Evolutionary conservation across 495 filamentous ascomycete species (phyloP), one percentile per base, ranked within the genome.

Genomic region (Trichoderma erinaceum): DNA sequence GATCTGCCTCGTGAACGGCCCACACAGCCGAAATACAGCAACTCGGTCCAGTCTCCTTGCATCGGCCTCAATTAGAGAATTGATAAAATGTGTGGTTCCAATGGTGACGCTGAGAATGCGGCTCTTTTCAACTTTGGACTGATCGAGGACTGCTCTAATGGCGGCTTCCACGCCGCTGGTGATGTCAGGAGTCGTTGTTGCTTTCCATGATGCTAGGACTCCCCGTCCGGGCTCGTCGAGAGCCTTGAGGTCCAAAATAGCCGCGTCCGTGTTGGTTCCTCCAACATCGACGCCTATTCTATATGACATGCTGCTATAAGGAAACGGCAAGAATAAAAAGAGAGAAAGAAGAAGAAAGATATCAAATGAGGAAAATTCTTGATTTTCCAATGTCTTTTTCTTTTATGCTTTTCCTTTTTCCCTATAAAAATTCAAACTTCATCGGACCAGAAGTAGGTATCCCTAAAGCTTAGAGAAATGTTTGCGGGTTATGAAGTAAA

Each of bases 21-120:
- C 78, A 58, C 77, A 83, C 18, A 85, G 72, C 41, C 83, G 75
- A 32, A 84, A 68, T 15, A 85, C 77, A 35, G 81, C 83, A 11
- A 85, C 83, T 61, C 76, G 74, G 23, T 76, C 77, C 32, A 85
- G 72, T 8, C 79, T 78, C 32, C 76, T 73, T 6, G 76, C 68
- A 75, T 85, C 82, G 52, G 75, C 72, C 69, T 82, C 77, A 10
- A 81, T 73, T 4, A 85, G 80, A 3, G 83, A 82, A 71, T 85
- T 85, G 61, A 85, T 78, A 70, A 85, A 85, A 72, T 83, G 80
- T 38, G 81, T 69, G 3, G 68, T 69, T 48, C 68, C 68, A 50
- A 69, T 69, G 16, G 50, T 56, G 4, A 56, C 50, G 50, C 50
- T 56, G 41, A 64, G 63, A 71, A 68, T 77, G 67, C 16, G 71